These are phyloP conservation scores for Chlamydomonas sphaeroides DNA, from an alignment of 139 green algal genomes.

Conservation along the genomic window DNA sequence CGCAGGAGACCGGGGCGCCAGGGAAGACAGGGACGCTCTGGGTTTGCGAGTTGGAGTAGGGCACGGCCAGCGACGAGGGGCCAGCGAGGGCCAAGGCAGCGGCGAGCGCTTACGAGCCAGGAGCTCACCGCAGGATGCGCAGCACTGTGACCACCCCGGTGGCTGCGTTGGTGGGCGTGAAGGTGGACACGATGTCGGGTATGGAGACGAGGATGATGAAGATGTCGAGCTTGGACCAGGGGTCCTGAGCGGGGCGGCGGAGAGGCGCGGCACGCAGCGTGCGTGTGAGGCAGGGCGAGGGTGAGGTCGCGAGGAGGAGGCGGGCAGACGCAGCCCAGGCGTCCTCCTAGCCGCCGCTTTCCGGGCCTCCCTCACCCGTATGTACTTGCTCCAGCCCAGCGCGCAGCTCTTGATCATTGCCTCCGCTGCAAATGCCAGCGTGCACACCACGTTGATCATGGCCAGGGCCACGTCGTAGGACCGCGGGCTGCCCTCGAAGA, in stretches of 20 bases:
- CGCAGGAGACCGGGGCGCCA: too few relatives aligned
- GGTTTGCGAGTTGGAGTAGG: too few relatives aligned
- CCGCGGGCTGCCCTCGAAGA: conserved; percentile 45
- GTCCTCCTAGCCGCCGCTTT: too few relatives aligned
- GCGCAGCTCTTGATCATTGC: conserved; percentile 56
- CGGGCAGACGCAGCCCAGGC: too few relatives aligned
- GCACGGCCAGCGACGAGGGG: too few relatives aligned
- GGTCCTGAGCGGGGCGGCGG: background rate
- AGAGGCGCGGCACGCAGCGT: too few relatives aligned
- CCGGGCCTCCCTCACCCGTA: too few relatives aligned
- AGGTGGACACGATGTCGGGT: conserved; percentile 31
- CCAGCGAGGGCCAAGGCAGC: too few relatives aligned
- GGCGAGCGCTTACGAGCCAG: too few relatives aligned
- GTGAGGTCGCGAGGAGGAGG: too few relatives aligned
- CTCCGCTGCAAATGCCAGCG: conserved; percentile 58
- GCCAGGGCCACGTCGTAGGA: conserved; percentile 26
- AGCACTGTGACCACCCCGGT: conserved; percentile 14
- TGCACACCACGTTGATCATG: conserved; percentile 55
- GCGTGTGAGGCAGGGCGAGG: too few relatives aligned
- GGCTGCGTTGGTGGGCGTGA: background rate
- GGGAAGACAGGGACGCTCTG: too few relatives aligned
- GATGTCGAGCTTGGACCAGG: conserved; percentile 62
- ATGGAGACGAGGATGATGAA: conserved; percentile 55
- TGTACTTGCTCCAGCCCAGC: conserved; percentile 49
- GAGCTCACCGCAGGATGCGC: conserved; percentile 6